Percentiles rank a stretch among this genome's conserved stretches.
These are phyloP conservation scores for Orbilia ellipsospora DNA, from an alignment of 2,329 filamentous ascomycete species.

Conservation along the genomic window DNA sequence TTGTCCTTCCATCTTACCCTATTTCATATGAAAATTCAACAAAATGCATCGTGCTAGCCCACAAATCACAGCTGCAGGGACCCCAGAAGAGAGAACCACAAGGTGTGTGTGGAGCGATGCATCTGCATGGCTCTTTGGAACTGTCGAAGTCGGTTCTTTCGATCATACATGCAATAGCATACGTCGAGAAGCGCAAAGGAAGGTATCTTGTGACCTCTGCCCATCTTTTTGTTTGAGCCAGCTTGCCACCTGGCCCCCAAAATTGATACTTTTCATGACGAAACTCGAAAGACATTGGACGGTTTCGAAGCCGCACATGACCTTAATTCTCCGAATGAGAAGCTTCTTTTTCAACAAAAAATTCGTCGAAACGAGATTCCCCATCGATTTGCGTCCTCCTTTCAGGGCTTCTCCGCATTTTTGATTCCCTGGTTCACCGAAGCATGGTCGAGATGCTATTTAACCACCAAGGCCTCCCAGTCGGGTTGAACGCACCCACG, in stretches of 20 bases:
- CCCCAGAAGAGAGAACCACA: constrained; percentile 2
- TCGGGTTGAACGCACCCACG: no score
- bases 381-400: background rate
- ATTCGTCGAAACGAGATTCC: background rate
- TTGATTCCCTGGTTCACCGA: background rate
- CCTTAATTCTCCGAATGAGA: constrained; percentile 8
- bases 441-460: background rate
- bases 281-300: background rate
- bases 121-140: background rate
- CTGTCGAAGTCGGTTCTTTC: constrained; percentile 6
- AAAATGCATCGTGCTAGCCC: constrained; percentile 27
- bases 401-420: constrained; percentile 32
- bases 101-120: constrained; percentile 11
- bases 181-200: no score
- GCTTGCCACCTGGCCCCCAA: background rate
- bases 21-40: constrained; percentile 30
- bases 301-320: constrained; percentile 1
- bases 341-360: constrained; percentile 2
- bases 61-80: constrained; percentile 47
- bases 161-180: constrained; percentile 10
- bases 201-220: constrained; percentile 23
- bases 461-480: constrained; percentile 12
- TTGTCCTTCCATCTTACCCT: constrained; percentile 17
- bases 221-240: background rate
- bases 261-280: background rate